Conservation (phyloP, 2,329 filamentous ascomycete species). For the Monosporascus sp. region DNA sequence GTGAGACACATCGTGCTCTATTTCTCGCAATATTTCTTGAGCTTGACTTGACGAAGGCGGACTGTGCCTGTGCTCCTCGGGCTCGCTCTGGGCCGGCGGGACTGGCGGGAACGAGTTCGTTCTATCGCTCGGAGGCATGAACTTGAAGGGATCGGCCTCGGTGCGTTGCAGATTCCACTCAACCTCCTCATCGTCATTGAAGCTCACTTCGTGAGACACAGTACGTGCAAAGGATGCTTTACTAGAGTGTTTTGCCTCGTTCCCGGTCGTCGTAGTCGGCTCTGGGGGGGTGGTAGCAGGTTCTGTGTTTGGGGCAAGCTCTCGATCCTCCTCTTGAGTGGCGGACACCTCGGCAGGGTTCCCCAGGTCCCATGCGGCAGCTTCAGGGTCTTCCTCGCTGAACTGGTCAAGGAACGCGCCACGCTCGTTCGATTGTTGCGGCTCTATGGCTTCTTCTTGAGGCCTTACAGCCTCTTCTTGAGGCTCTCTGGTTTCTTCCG, state of each 20-base stretch:
- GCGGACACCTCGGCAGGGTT: slow-evolving; percentile 3
- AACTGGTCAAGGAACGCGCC: slow-evolving; percentile 19
- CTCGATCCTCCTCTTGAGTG: slow-evolving; percentile 8
- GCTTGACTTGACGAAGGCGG: slow-evolving; percentile 46
- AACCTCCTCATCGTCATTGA: slow-evolving; percentile 52
- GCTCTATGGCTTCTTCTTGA: neutral
- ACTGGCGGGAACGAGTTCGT: slow-evolving; percentile 61
- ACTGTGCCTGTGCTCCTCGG: slow-evolving; percentile 29
- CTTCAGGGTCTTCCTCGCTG: slow-evolving; percentile 18
- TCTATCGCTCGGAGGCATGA: slow-evolving; percentile 52
- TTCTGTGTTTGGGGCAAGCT: slow-evolving; percentile 8
- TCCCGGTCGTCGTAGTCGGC: slow-evolving; percentile 14
- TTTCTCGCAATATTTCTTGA: slow-evolving; percentile 48
- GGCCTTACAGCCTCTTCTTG: slow-evolving; percentile 4
- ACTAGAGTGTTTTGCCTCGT: slow-evolving; percentile 50
- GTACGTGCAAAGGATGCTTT: slow-evolving; percentile 61
- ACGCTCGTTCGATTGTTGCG: slow-evolving; percentile 1
- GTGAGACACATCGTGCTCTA: slow-evolving; percentile 43
- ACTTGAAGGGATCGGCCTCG: slow-evolving; percentile 54
- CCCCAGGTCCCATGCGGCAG: slow-evolving; percentile 21
- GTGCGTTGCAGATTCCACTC: slow-evolving; percentile 51
- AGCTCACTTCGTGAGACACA: slow-evolving; percentile 57
- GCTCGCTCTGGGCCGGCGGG: slow-evolving; percentile 34
- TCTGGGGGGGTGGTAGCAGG: slow-evolving; percentile 9
- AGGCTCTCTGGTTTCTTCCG: slow-evolving; percentile 10